A percentile compares a stretch with the other conserved stretches of the same genome.
Conservation (phyloP, 805 yeast genomes). For the Pichia paraexigua region DNA sequence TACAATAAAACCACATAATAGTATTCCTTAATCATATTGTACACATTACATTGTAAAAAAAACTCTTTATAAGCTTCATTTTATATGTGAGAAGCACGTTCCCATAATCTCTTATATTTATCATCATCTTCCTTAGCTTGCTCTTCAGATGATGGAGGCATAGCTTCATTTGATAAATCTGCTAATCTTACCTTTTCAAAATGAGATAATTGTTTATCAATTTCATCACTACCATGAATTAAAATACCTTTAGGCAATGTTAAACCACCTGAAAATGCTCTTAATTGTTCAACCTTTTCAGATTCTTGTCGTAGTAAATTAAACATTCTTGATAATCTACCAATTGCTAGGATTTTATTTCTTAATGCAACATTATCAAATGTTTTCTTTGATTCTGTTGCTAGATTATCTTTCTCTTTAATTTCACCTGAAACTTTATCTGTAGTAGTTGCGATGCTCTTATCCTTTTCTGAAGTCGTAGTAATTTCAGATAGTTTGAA, state of each 20-base stretch:
- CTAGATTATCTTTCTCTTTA: neutral
- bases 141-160: constrained; percentile 58
- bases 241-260: constrained; percentile 79
- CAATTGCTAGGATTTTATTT: constrained; percentile 89
- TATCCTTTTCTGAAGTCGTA: neutral
- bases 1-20: too few relatives aligned
- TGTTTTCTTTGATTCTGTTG: constrained; percentile 9
- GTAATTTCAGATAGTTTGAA: neutral
- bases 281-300: constrained; percentile 77
- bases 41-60: neutral
- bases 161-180: constrained; percentile 74
- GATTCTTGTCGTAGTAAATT: constrained; percentile 82
- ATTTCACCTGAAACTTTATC: neutral
- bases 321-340: constrained; percentile 93
- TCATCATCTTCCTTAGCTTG: constrained; percentile 7
- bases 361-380: constrained; percentile 43
- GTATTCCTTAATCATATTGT: neutral
- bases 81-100: neutral
- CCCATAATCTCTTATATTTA: constrained; percentile 9
- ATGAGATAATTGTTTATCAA: constrained; percentile 57
- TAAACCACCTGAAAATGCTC: constrained; percentile 61
- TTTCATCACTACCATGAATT: constrained; percentile 72
- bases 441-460: neutral
- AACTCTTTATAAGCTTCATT: neutral
- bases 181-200: constrained; percentile 81